Conservation (phyloP, 176 grass and related monocot genomes). For the Oryza brachyantha region DNA sequence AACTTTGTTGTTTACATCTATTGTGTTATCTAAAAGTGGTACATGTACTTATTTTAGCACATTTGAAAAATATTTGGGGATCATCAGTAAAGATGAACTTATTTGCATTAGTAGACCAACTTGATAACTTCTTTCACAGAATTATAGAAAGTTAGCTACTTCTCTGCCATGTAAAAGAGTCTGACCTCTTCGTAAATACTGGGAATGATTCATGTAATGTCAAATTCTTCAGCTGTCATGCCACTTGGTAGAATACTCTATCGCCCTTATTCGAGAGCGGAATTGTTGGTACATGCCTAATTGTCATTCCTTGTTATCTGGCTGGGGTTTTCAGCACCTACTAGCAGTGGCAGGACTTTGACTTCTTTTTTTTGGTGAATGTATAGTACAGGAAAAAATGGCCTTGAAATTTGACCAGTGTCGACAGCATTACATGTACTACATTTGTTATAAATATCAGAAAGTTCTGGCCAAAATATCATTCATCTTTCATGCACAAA, state of each 20-base stretch:
- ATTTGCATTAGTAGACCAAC: neutral
- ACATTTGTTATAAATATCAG: neutral
- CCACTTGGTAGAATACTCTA: neutral
- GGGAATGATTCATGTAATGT: neutral
- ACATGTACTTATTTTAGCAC: neutral
- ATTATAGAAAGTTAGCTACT: neutral
- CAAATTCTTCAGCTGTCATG: neutral
- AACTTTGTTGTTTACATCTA: slow-evolving; percentile 21
- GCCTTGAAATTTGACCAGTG: slow-evolving; percentile 6
- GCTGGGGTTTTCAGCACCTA: neutral
- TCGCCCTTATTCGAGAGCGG: neutral
- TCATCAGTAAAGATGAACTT: neutral
- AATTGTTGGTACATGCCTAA: neutral
- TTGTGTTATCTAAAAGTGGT: neutral
- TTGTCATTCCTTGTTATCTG: neutral
- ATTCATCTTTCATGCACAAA: slow-evolving; percentile 7
- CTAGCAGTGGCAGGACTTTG: too few relatives aligned
- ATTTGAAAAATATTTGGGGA: neutral
- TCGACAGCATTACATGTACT: neutral
- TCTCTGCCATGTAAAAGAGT: slow-evolving; percentile 4
- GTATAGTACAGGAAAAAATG: neutral
- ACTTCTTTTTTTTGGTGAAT: neutral
- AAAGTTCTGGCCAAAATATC: neutral
- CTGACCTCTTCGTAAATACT: slow-evolving; percentile 1
- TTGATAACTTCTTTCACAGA: slow-evolving; percentile 7